Percentiles rank a stretch among this genome's conserved stretches.
These are phyloP conservation scores for Claviceps fusiformis DNA, from an alignment of 2,329 filamentous ascomycete species.

Conservation along the genomic window DNA sequence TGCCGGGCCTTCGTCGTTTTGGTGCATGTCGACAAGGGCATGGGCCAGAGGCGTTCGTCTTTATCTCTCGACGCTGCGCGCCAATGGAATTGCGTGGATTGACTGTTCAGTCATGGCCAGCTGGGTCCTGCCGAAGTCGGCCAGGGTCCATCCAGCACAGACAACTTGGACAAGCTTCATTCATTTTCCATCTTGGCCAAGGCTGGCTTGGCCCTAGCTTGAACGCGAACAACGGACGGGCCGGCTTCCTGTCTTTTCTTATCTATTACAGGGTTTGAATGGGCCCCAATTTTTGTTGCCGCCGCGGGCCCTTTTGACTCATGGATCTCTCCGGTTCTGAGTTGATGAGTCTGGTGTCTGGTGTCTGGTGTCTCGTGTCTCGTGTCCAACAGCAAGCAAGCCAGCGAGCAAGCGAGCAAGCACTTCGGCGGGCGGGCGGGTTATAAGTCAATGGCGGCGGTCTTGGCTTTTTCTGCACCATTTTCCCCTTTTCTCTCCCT, in stretches of 20 bases:
- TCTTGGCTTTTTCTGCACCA: background rate
- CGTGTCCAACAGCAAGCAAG: too few species aligned
- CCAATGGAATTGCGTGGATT: conserved; percentile 6
- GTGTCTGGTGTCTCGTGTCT: too few species aligned
- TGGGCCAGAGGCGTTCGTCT: background rate
- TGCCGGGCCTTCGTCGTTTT: too few species aligned
- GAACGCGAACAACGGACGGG: too few species aligned
- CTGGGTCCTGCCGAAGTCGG: conserved; percentile 10
- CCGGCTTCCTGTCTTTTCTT: too few species aligned
- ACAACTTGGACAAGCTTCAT: background rate
- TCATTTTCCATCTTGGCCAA: background rate
- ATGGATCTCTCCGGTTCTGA: conserved; percentile 1
- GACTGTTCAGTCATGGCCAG: background rate
- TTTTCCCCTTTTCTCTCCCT: background rate
- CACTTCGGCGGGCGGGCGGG: too few species aligned
- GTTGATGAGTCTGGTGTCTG: too few species aligned
- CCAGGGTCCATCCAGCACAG: background rate
- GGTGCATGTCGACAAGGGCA: background rate
- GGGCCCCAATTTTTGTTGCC: conserved; percentile 3
- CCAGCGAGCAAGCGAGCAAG: too few species aligned
- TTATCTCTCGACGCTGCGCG: conserved; percentile 4
- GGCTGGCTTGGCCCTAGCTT: background rate
- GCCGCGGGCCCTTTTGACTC: conserved; percentile 6
- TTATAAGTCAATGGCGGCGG: background rate
- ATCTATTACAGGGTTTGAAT: background rate